Evolutionary conservation across 805 yeast species (phyloP), one percentile per base, ranked within the genome.

Genomic region (Wickerhamiella allomyrinae): DNA sequence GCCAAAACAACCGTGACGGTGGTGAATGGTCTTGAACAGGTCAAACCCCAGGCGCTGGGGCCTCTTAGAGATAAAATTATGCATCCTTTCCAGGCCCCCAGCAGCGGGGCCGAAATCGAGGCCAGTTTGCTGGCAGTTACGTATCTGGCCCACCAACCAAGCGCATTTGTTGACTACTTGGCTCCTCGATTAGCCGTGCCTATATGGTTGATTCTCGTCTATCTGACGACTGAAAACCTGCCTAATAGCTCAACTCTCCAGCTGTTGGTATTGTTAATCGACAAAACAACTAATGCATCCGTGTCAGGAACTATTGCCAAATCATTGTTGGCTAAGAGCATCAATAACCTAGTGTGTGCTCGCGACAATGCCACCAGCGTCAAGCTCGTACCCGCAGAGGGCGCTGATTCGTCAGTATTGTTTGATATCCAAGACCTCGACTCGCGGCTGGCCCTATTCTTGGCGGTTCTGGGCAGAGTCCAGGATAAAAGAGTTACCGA

Each of bases 401-500:
- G 4, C 29, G 3, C 19, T 11, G 5, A 6, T 9, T 3, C 7
- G 14, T 3, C 22, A 14, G 22, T 14, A 3, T 25, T 8, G 17
- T 19, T 40, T 7, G 43, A 25, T 19, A 62, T 77, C 37, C 60
- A 63, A 14, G 58, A 59, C 39, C 56, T 77, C 27, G 77, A 73
- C 43, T 40, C 46, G 0, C 60, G 75, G 0, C 50, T 72, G 5
- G 71, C 63, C 2, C 45, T 62, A 13, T 59, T 68, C 14, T 44
- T 72, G 1, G 61, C 59, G 4, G 50, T 82, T 3, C 57, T 83
- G 42, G 61, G 63, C 38, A 65, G 70, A 20, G 52, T 77, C 6
- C 74, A 72, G 43, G 73, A 73, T 34, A 62, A 59, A 1, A 57
- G 67, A 10, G 57, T 72, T 63, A 44, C 60, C 52, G 24, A 58